These are phyloP conservation scores for Venturia effusa DNA, from an alignment of 2,329 filamentous ascomycete genomes.

Conservation along the genomic window DNA sequence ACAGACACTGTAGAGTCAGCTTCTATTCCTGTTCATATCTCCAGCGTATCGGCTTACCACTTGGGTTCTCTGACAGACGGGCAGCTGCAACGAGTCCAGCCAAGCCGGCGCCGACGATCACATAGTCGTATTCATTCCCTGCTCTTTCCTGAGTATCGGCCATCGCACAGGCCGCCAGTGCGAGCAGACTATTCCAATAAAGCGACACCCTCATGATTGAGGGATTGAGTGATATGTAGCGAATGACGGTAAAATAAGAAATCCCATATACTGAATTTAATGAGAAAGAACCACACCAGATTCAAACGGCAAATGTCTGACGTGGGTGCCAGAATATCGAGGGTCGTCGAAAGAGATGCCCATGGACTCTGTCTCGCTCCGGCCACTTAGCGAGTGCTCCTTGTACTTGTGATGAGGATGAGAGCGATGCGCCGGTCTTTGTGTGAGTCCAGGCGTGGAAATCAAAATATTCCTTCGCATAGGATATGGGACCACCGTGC, in stretches of 20 bases:
- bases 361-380: neutral
- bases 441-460: neutral
- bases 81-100: conserved; percentile 11
- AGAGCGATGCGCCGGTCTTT: neutral
- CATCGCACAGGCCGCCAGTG: neutral
- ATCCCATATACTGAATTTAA: neutral
- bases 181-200: neutral
- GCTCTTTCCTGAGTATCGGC: neutral
- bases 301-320: neutral
- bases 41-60: neutral
- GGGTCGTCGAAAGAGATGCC: neutral
- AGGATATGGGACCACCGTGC: neutral
- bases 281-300: neutral
- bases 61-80: neutral
- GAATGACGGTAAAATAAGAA: neutral
- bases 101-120: conserved; percentile 9
- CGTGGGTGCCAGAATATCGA: neutral
- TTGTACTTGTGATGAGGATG: neutral
- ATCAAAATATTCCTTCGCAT: neutral
- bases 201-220: neutral
- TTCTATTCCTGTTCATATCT: neutral
- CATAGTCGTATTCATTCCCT: neutral
- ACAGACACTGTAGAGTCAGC: neutral
- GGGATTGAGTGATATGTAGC: neutral
- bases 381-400: neutral